These are phyloP conservation scores for Boletus rubroflammeus DNA, from an alignment of 768 basidiomycete species.

Conservation along the genomic window DNA sequence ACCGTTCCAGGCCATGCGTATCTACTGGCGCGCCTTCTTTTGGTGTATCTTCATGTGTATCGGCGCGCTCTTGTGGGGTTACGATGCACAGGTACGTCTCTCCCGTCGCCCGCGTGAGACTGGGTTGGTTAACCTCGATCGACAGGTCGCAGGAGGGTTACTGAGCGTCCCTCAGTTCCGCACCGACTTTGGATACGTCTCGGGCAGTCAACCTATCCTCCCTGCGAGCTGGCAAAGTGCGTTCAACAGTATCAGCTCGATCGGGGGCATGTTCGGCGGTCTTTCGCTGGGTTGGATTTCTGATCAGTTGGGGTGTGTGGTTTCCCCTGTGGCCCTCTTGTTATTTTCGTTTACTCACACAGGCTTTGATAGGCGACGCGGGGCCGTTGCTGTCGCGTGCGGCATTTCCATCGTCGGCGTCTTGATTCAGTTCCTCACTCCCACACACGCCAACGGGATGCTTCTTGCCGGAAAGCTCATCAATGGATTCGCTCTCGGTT, in stretches of 20 bases:
- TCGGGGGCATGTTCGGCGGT: conserved; percentile 28
- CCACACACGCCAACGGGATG: conserved; percentile 23
- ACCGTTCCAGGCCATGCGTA: conserved; percentile 18
- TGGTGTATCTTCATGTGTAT: conserved; percentile 27
- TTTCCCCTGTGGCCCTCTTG: neutral
- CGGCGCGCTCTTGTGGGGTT: conserved; percentile 26
- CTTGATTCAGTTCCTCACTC: conserved; percentile 24
- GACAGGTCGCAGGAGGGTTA: conserved; percentile 19
- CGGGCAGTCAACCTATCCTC: conserved; percentile 5
- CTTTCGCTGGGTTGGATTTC: conserved; percentile 23
- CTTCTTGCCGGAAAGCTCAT: conserved; percentile 25
- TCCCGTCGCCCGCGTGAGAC: neutral
- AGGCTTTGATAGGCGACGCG: conserved; percentile 16
- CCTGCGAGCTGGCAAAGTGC: conserved; percentile 29
- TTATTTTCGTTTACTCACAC: neutral
- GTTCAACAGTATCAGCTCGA: conserved; percentile 23
- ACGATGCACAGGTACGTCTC: conserved; percentile 22
- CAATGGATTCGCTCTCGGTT: conserved; percentile 26
- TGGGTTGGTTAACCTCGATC: neutral
- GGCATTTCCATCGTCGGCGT: conserved; percentile 21
- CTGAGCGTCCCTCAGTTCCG: conserved; percentile 24
- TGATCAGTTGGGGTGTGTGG: conserved; percentile 18
- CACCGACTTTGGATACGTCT: conserved; percentile 23
- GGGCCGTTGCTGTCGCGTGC: conserved; percentile 21
- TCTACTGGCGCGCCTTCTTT: conserved; percentile 22